phyloP scores from a whole-genome alignment of 768 basidiomycete species.

The Suillus cothurnatus region DNA sequence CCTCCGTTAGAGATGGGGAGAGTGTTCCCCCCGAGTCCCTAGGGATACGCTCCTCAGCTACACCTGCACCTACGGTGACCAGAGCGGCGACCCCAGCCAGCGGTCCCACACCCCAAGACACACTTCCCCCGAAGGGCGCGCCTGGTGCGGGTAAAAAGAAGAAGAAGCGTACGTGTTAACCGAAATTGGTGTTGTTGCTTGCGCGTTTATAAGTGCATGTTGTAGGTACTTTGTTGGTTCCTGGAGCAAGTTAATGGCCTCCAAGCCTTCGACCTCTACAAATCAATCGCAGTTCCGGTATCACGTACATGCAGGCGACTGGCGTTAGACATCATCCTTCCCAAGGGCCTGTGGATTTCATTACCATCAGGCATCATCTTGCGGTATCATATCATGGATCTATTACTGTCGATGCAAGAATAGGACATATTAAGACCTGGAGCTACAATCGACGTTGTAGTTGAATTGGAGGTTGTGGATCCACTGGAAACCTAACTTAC shows the following conservation, averaged over 20 bases:
- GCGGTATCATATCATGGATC: background rate
- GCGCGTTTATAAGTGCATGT: conserved; percentile 1
- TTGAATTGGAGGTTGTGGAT: background rate
- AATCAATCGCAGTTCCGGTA: background rate
- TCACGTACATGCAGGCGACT: background rate
- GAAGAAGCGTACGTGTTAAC: conserved; percentile 63
- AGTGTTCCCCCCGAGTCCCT: conserved; percentile 28
- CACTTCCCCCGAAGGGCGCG: conserved; percentile 43
- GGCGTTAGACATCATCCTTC: background rate
- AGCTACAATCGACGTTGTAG: background rate
- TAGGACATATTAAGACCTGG: background rate
- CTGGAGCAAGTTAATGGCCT: conserved; percentile 16
- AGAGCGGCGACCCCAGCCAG: conserved; percentile 34
- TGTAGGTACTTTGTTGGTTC: conserved; percentile 29
- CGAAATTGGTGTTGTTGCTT: background rate
- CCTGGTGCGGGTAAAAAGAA: conserved; percentile 68
- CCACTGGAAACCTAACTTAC: too few relatives aligned
- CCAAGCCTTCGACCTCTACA: background rate
- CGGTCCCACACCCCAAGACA: conserved; percentile 48
- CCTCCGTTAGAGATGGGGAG: conserved; percentile 33
- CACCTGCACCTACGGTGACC: conserved; percentile 37
- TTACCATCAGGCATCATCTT: background rate
- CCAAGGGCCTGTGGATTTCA: background rate
- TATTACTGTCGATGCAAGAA: background rate
- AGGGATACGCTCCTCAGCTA: conserved; percentile 33